Evolutionary conservation across 441 rosid genomes (phyloP).

Genomic region (Capsella rubella): DNA sequence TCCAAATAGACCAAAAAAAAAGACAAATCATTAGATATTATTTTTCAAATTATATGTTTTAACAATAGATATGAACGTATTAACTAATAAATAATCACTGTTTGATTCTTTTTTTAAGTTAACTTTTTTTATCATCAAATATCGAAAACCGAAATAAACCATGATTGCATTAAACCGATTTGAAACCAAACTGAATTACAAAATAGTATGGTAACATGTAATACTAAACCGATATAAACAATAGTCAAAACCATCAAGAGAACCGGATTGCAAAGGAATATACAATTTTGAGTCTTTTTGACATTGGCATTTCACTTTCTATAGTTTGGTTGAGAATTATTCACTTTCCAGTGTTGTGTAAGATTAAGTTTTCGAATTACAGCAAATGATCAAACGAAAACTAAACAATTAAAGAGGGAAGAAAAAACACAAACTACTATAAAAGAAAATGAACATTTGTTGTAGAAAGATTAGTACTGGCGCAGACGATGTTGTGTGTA

Average conservation of each 20-base stretch:
- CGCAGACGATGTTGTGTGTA: constrained; percentile 2
- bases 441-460: neutral
- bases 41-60: neutral
- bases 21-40: too few species aligned
- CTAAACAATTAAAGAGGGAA: neutral
- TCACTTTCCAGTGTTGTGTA: neutral
- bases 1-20: too few species aligned
- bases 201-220: neutral
- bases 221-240: neutral
- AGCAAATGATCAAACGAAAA: neutral
- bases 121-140: neutral
- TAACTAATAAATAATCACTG: neutral
- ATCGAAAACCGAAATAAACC: neutral
- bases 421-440: neutral
- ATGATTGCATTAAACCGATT: neutral
- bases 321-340: neutral
- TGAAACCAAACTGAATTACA: neutral
- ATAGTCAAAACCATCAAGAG: neutral
- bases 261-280: neutral
- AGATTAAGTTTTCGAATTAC: neutral
- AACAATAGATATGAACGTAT: neutral
- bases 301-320: neutral
- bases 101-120: neutral
- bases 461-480: neutral
- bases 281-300: neutral